phyloP scores from a whole-genome alignment of 2,329 filamentous ascomycete genomes.

The Ascochyta viciae-villosae region DNA sequence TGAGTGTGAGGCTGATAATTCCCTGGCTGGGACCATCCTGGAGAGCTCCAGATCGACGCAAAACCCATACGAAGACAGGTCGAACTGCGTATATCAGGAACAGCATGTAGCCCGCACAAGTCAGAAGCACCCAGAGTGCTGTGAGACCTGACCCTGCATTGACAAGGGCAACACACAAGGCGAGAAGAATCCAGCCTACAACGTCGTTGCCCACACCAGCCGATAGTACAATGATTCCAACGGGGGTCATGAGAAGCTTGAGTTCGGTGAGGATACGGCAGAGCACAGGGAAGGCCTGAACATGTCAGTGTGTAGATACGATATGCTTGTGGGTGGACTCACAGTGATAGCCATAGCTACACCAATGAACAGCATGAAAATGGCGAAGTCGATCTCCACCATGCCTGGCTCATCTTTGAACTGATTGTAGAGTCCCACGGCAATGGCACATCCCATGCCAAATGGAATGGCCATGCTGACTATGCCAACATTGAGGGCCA shows the following conservation, averaged over 20 bases:
- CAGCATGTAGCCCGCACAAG: constrained; percentile 75
- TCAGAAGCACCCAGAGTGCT: constrained; percentile 83
- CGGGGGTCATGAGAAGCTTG: constrained; percentile 80
- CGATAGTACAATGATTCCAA: constrained; percentile 87
- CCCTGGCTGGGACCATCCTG: constrained; percentile 88
- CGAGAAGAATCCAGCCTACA: constrained; percentile 85
- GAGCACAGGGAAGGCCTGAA: constrained; percentile 79
- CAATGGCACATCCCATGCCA: constrained; percentile 78
- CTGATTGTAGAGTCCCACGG: constrained; percentile 79
- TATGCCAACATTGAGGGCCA: constrained; percentile 78
- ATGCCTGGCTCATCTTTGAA: constrained; percentile 67
- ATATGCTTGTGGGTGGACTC: constrained; percentile 25
- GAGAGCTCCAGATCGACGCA: constrained; percentile 77
- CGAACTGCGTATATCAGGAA: constrained; percentile 77
- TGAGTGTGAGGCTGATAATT: constrained; percentile 80
- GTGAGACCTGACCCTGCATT: constrained; percentile 84
- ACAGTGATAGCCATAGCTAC: constrained; percentile 93
- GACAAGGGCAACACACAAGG: constrained; percentile 90
- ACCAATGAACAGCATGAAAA: constrained; percentile 81
- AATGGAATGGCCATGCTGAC: constrained; percentile 85
- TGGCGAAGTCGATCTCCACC: constrained; percentile 66
- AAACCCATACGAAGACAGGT: constrained; percentile 75
- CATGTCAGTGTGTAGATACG: constrained; percentile 11
- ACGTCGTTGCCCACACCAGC: constrained; percentile 95
- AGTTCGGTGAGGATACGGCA: constrained; percentile 93